Base-by-base conservation (phyloP, 441 rosid genomes). In the Populus hybrid region DNA sequence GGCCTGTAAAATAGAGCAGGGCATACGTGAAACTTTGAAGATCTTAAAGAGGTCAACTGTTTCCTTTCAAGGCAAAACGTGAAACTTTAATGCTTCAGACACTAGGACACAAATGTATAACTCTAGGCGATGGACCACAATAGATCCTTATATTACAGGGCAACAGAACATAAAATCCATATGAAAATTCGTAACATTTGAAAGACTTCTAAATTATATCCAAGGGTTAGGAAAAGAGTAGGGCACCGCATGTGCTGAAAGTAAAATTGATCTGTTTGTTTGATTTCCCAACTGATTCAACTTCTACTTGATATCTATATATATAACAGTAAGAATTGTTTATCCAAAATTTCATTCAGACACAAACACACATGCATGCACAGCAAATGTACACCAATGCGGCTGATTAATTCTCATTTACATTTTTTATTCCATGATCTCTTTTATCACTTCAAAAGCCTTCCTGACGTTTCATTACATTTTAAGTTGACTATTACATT, bases 1-100 rank as follows among this genome's bases (percentile, higher is more conserved):
- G 89, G 82, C 85, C 97, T 92, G 87, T 77, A 84, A 84, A 72
- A 79, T 40, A 32, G 50, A 23, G 69, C 30, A 70, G 16, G 40
- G n/a, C 40, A 80, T 46, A 74, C 34, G 35, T 75, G 34, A 76
- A 46, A 65, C 72, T 26, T 67, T 1, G 65, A 73, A 78, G 75
- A 81, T 21, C 40, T 59, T 46, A 53, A 42, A 42, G 61, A 53
- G 61, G 61, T 53, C 8, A 53, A 18, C 61, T 53, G 61, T 18
- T 53, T 50, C 61, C 61, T 53, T 53, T 53, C n/a, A 53, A 53
- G 21, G 21, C 59, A 50, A 53, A 1, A 16, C 61, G 32, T 30
- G 32, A 53, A 53, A 53, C 7, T 53, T 53, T 53, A 16, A 53
- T 53, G 61, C n/a, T 16, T 16, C n/a, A 53, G 61, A 6, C 7